Evolutionary conservation across 1,139 yeast genomes (phyloP), one percentile per base, ranked within the genome.

Genomic region (Saccharomyces hybrid): DNA sequence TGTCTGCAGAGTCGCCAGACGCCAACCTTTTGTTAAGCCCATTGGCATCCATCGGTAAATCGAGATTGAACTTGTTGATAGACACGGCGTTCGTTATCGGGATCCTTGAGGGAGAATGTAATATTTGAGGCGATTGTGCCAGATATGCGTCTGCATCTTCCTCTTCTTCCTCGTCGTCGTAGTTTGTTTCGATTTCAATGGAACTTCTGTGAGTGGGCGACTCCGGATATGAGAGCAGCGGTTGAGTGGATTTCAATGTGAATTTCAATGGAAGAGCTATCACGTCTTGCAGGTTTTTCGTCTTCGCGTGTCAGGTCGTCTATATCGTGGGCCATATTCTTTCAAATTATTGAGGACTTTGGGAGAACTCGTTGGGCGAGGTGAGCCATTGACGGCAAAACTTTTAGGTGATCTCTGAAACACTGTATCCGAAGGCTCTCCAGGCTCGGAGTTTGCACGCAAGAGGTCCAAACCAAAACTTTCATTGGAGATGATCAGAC

Each of bases 51-150:
- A 19, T 19, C 11, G 44, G 8, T 21, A 38, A 38, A 19, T 38
- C 44, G 8, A 53, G 16, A 32, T 47, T 55, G 51, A 62, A 63
- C 24, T 59, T 59, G 49, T 67, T 64, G 6, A 67, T 65, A 14
- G 53, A 54, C 11, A 62, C 52, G 7, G 58, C 64, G 44, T 65
- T 64, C 0, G 61, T 62, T 14, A 66, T 53, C 4, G 71, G 69
- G 21, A 67, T 61, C 52, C 58, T 64, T 2, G 68, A 59, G 2
- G 65, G 65, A 5, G 65, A 60, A 12, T 38, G 44, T 38, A 38
- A 19, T 38, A 38, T 38, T 38, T 38, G 44, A 9, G 44, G 44
- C 19, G 44, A 38, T 12, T 38, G 44, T 16, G 44, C 5, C 26
- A 38, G 19, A 4, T 16, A 8, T 38, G 44, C 19, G 24, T 16